Conservation (phyloP, 768 basidiomycete species). For the Mycena maculata region DNA sequence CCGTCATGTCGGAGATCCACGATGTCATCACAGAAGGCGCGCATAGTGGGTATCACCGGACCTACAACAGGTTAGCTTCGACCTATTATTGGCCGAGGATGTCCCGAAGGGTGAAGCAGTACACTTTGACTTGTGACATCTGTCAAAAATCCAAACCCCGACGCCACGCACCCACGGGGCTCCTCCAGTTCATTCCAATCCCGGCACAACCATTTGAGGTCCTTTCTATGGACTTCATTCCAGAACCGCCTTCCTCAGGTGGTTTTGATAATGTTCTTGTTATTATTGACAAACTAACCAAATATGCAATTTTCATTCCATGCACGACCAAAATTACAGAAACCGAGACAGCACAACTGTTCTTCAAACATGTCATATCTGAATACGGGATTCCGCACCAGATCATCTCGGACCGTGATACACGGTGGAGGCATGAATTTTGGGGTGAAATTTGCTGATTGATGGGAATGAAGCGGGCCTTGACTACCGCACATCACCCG, state of each 20-base stretch:
- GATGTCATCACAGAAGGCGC: constrained; percentile 38
- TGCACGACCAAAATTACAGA: constrained; percentile 39
- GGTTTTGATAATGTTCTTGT: constrained; percentile 46
- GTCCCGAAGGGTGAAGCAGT: constrained; percentile 39
- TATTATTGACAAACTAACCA: constrained; percentile 38
- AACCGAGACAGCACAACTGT: constrained; percentile 20
- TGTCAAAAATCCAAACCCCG: constrained; percentile 27
- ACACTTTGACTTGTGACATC: constrained; percentile 40
- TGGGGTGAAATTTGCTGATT: constrained; percentile 42
- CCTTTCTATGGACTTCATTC: constrained; percentile 49
- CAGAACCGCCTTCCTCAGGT: constrained; percentile 44
- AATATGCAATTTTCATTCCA: constrained; percentile 52
- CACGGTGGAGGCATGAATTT: constrained; percentile 40
- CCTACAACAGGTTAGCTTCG: constrained; percentile 37
- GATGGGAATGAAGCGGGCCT: constrained; percentile 39
- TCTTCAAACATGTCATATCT: constrained; percentile 15
- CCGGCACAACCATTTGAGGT: constrained; percentile 30
- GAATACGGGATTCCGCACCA: constrained; percentile 32
- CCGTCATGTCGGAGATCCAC: constrained; percentile 42
- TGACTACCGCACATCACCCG: constrained; percentile 45
- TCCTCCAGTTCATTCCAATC: constrained; percentile 48
- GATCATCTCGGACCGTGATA: constrained; percentile 45
- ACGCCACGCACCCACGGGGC: constrained; percentile 47
- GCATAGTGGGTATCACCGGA: constrained; percentile 44
- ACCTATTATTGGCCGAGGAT: constrained; percentile 49